Conservation (phyloP, 2,329 filamentous ascomycete species). For the Tolypocladium guangdongense region DNA sequence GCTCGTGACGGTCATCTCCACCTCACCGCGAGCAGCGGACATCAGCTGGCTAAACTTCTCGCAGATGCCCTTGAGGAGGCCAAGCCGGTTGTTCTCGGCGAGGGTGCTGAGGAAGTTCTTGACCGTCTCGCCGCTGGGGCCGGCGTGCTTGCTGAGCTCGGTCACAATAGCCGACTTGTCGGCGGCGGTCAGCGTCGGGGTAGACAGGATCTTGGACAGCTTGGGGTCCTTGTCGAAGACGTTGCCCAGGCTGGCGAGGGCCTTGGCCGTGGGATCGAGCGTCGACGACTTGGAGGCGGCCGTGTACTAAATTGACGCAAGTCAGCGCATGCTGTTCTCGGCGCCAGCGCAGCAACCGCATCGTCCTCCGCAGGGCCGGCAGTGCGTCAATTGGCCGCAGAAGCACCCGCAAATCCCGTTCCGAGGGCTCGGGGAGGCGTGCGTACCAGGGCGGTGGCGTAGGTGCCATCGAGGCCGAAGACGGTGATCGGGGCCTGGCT, state of each 20-base stretch:
- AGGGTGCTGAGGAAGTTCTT: conserved; percentile 90
- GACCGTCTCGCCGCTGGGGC: conserved; percentile 66
- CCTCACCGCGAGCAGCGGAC: conserved; percentile 80
- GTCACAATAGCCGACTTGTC: conserved; percentile 82
- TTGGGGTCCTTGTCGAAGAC: conserved; percentile 76
- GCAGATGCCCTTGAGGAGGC: conserved; percentile 68
- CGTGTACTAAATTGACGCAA: conserved; percentile 64
- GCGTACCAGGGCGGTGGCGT: conserved; percentile 94
- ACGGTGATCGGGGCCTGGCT: conserved; percentile 80
- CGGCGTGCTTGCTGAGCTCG: conserved; percentile 79
- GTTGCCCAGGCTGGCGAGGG: conserved; percentile 58
- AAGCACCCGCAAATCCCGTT: not conserved
- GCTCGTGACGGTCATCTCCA: conserved; percentile 85
- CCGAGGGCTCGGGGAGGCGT: conserved; percentile 2
- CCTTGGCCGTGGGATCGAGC: conserved; percentile 77
- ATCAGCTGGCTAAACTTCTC: conserved; percentile 84
- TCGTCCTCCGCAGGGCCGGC: not conserved
- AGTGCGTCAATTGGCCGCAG: conserved; percentile 8
- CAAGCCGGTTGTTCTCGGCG: conserved; percentile 92
- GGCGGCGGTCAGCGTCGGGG: conserved; percentile 63
- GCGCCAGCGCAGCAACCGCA: not conserved
- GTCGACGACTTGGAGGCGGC: conserved; percentile 79
- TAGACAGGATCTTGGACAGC: conserved; percentile 62
- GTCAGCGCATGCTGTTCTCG: not conserved
- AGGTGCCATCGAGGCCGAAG: conserved; percentile 95